These are phyloP conservation scores for Ramularia endophylla DNA, from an alignment of 2,329 filamentous ascomycete genomes.

Conservation along the genomic window DNA sequence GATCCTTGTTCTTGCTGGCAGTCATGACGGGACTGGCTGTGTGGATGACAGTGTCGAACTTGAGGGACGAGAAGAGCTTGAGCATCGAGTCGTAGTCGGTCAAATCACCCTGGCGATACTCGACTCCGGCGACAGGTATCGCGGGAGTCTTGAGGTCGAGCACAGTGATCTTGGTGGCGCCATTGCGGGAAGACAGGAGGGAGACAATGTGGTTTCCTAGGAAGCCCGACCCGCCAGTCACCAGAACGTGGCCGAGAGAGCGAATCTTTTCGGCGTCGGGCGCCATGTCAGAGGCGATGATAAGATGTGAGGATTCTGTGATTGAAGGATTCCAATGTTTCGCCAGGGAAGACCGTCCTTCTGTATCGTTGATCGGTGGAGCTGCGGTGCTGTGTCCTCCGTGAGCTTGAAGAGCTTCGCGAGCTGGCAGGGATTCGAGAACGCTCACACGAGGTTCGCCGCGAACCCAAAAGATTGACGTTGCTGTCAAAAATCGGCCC, in stretches of 20 bases:
- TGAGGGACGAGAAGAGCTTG: constrained; percentile 37
- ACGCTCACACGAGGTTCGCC: too few relatives aligned
- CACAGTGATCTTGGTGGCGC: constrained; percentile 40
- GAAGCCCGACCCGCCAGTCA: constrained; percentile 48
- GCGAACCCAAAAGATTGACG: too few relatives aligned
- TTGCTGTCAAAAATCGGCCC: too few relatives aligned
- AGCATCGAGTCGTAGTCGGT: constrained; percentile 40
- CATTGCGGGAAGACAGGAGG: constrained; percentile 37
- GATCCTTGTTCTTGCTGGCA: constrained; percentile 31
- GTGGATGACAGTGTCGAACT: constrained; percentile 45
- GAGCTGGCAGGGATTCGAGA: too few relatives aligned
- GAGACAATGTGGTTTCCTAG: constrained; percentile 47
- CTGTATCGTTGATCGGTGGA: too few relatives aligned
- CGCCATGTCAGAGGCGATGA: constrained; percentile 2
- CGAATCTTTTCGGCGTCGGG: constrained; percentile 15
- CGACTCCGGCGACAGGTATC: constrained; percentile 38
- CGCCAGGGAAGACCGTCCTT: too few relatives aligned
- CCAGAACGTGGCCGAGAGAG: constrained; percentile 41
- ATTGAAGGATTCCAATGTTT: too few relatives aligned
- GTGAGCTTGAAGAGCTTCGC: too few relatives aligned
- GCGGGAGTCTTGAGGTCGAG: constrained; percentile 42
- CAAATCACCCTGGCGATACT: constrained; percentile 47
- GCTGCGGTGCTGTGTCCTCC: too few relatives aligned
- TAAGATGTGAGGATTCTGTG: background rate
- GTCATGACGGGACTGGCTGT: constrained; percentile 43